phyloP scores from a whole-genome alignment of 495 filamentous ascomycete species.

The Penicillium argentinense region DNA sequence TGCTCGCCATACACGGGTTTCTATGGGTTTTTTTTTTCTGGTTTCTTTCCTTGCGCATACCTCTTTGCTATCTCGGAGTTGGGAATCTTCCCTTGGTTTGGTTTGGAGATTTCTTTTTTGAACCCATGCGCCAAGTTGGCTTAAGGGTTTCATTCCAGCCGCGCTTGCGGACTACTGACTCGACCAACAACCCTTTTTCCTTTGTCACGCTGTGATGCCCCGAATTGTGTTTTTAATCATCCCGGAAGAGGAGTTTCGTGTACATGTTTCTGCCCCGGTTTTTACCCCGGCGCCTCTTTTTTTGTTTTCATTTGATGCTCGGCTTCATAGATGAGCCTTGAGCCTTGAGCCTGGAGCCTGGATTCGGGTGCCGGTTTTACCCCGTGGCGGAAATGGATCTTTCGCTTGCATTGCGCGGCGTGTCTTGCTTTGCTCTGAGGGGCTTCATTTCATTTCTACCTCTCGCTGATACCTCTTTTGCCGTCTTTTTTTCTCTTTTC shows the following conservation, averaged over 20 bases:
- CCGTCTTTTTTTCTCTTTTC: background rate
- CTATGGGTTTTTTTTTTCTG: constrained; percentile 10
- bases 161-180: constrained; percentile 9
- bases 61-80: constrained; percentile 27
- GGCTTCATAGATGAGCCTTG: too few species aligned
- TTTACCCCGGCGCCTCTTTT: too few species aligned
- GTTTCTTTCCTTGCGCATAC: constrained; percentile 32
- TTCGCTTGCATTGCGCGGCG: constrained; percentile 1
- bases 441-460: constrained; percentile 1
- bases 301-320: too few species aligned
- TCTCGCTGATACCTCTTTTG: constrained; percentile 13
- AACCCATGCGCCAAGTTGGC: constrained; percentile 21
- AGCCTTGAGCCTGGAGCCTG: too few species aligned
- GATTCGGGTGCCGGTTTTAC: too few species aligned
- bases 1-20: too few species aligned
- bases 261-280: constrained; percentile 29
- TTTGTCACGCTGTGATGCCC: constrained; percentile 42
- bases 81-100: constrained; percentile 8
- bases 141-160: background rate
- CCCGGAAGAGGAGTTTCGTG: constrained; percentile 27
- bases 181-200: constrained; percentile 25
- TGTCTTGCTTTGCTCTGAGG: background rate
- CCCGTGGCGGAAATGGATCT: background rate
- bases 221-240: constrained; percentile 16
- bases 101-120: constrained; percentile 15